Evolutionary conservation across 768 basidiomycete species (phyloP).

Genomic region (Amanita jacksonii): DNA sequence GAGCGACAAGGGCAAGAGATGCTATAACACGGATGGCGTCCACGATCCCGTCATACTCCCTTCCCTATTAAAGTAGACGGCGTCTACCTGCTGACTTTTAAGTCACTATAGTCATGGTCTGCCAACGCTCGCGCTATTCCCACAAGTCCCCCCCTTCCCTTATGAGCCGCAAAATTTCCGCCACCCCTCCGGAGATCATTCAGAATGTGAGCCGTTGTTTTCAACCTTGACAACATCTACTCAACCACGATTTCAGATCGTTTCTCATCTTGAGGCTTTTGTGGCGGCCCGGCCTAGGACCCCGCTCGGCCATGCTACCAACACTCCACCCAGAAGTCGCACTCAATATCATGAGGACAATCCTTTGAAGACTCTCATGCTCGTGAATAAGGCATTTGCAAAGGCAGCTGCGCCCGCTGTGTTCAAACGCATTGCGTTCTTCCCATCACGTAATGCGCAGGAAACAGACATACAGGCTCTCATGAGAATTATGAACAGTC

Average conservation of each 20-base stretch:
- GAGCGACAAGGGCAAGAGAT: too few species aligned
- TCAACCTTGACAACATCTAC: neutral
- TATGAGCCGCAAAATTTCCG: neutral
- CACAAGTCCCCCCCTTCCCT: too few species aligned
- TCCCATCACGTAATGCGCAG: neutral
- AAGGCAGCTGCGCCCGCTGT: neutral
- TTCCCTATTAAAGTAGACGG: too few species aligned
- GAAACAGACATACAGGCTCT: slow-evolving; percentile 1
- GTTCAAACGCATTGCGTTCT: slow-evolving; percentile 3
- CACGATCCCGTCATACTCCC: too few species aligned
- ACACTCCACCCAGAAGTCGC: neutral
- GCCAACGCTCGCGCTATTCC: too few species aligned
- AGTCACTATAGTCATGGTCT: too few species aligned
- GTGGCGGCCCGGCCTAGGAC: neutral
- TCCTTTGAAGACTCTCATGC: slow-evolving; percentile 1
- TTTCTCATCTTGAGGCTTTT: neutral
- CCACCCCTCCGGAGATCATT: neutral
- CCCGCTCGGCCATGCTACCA: neutral
- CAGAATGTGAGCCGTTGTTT: neutral
- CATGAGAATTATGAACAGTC: slow-evolving; percentile 4
- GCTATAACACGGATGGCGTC: too few species aligned
- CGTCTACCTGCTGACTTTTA: too few species aligned
- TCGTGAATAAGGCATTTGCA: neutral
- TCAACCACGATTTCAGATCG: neutral
- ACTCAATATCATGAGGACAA: neutral